These are phyloP conservation scores for Alloascoidea africana DNA, from an alignment of 805 yeast species.

Conservation along the genomic window DNA sequence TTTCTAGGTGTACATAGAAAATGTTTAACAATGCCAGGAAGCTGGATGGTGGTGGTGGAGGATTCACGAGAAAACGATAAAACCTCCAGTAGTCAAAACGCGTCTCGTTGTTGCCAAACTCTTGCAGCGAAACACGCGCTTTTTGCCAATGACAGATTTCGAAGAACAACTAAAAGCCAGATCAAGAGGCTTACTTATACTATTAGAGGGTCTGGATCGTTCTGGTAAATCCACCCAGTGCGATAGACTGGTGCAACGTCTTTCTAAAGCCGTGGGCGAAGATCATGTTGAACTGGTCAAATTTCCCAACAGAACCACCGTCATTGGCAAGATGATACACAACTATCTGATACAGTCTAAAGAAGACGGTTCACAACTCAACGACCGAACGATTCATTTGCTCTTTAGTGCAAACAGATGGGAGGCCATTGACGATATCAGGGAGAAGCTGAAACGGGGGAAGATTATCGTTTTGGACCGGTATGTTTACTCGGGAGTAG, in stretches of 20 bases:
- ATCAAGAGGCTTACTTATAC: constrained; percentile 54
- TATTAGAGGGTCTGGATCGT: constrained; percentile 87
- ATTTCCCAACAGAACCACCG: constrained; percentile 81
- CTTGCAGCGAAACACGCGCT: too few relatives aligned
- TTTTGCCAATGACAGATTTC: neutral
- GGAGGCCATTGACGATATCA: constrained; percentile 51
- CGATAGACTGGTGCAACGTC: constrained; percentile 18
- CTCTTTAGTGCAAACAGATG: constrained; percentile 89
- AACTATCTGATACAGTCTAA: constrained; percentile 34
- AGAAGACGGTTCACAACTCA: constrained; percentile 29
- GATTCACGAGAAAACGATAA: too few relatives aligned
- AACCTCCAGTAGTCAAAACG: too few relatives aligned
- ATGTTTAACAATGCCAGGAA: too few relatives aligned
- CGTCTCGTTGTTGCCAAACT: neutral
- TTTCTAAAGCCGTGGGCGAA: constrained; percentile 10
- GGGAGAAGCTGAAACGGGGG: constrained; percentile 32
- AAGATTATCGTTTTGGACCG: constrained; percentile 60
- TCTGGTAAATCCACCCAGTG: constrained; percentile 91
- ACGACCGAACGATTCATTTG: constrained; percentile 75
- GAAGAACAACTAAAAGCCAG: constrained; percentile 2
- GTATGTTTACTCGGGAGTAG: constrained; percentile 85
- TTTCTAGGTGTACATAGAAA: too few relatives aligned
- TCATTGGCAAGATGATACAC: constrained; percentile 68
- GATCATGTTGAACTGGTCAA: constrained; percentile 38
- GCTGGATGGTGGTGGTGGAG: too few relatives aligned